Evolutionary conservation across 768 basidiomycete genomes (phyloP).

Genomic region (Rhizopogon vesiculosus): DNA sequence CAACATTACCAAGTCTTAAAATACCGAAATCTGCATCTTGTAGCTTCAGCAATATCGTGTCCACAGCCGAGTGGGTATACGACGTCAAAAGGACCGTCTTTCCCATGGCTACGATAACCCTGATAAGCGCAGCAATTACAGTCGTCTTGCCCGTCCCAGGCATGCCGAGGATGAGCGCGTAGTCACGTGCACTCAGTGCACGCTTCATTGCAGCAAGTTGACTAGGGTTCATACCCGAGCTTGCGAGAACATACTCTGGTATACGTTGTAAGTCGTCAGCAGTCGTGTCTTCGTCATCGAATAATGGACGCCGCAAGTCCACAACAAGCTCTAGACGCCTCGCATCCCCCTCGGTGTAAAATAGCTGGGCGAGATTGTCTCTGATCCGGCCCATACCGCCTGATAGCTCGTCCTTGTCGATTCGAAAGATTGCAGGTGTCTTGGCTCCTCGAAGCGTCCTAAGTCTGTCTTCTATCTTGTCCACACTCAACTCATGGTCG

Average conservation of each 20-base stretch:
- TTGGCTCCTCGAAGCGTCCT: constrained; percentile 16
- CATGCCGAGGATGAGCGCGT: constrained; percentile 93
- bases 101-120: constrained; percentile 68
- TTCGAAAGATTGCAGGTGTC: constrained; percentile 52
- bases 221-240: constrained; percentile 55
- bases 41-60: constrained; percentile 90
- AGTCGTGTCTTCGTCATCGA: constrained; percentile 34
- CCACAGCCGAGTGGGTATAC: constrained; percentile 98
- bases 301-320: constrained; percentile 67
- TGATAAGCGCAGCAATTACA: constrained; percentile 85
- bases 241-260: constrained; percentile 26
- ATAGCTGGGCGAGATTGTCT: constrained; percentile 85
- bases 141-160: constrained; percentile 99
- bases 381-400: constrained; percentile 86
- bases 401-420: constrained; percentile 92
- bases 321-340: constrained; percentile 73
- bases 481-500: constrained; percentile 67
- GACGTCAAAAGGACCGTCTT: constrained; percentile 88
- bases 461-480: constrained; percentile 40
- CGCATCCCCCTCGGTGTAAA: constrained; percentile 73
- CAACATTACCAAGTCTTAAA: constrained; percentile 82
- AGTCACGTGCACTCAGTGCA: constrained; percentile 79
- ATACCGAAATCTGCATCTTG: constrained; percentile 65
- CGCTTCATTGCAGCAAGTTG: constrained; percentile 71
- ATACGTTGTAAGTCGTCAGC: constrained; percentile 10